Evolutionary conservation across 2,329 filamentous ascomycete genomes (phyloP).

Genomic region (Claviceps maximensis): DNA sequence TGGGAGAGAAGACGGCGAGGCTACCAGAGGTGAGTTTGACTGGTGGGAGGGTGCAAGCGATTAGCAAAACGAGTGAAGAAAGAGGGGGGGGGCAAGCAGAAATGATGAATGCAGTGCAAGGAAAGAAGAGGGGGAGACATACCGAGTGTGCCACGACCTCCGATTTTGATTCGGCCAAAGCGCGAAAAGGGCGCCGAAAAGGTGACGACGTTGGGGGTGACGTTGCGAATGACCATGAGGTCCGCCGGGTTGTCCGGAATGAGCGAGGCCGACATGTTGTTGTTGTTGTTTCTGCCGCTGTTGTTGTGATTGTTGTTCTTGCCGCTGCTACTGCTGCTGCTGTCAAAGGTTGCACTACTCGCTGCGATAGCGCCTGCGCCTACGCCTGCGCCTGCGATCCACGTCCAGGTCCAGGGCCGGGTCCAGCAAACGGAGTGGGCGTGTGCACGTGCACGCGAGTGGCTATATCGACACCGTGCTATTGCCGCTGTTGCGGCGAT

Average conservation of each 20-base stretch:
- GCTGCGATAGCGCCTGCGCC: slow-evolving; percentile 4
- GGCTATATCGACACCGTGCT: background rate
- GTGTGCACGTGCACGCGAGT: background rate
- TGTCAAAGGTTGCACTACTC: slow-evolving; percentile 8
- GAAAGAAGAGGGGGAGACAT: slow-evolving; percentile 14
- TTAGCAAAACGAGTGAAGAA: background rate
- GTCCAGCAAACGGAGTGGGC: background rate
- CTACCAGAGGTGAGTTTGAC: slow-evolving; percentile 66
- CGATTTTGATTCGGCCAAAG: slow-evolving; percentile 67
- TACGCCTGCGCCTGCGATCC: no score
- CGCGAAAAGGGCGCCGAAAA: slow-evolving; percentile 75
- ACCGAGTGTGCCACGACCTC: slow-evolving; percentile 79
- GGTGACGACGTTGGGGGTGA: slow-evolving; percentile 67
- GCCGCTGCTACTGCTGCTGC: slow-evolving; percentile 3
- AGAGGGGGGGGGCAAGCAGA: background rate
- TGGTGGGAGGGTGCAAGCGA: slow-evolving; percentile 21
- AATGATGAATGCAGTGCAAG: background rate
- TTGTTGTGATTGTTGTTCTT: background rate
- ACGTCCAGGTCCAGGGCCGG: no score
- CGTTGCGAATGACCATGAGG: slow-evolving; percentile 79
- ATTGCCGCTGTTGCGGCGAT: background rate
- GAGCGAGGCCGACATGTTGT: slow-evolving; percentile 47
- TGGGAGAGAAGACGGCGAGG: slow-evolving; percentile 84
- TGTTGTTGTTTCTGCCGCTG: slow-evolving; percentile 1
- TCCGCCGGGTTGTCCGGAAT: slow-evolving; percentile 60